Percentiles rank a stretch among this genome's conserved stretches.
These are phyloP conservation scores for Coemansia sp. DNA, from an alignment of 192 early-diverging fungal species.

Conservation along the genomic window DNA sequence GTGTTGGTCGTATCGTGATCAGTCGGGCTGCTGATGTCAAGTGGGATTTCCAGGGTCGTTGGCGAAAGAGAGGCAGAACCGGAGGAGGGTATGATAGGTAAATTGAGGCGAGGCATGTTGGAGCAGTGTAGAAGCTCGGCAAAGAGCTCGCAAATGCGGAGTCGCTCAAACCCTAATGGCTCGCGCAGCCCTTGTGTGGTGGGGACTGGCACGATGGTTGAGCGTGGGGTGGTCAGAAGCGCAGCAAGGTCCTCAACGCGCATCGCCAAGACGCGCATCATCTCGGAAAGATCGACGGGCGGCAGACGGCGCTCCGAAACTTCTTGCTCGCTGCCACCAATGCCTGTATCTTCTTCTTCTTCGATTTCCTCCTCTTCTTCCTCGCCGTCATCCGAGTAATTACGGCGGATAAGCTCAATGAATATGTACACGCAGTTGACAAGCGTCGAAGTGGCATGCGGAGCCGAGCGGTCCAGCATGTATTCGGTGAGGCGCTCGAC, in stretches of 20 bases:
- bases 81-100: background rate
- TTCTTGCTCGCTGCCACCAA: background rate
- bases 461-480: conserved; percentile 79
- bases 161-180: conserved; percentile 91
- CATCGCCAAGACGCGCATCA: conserved; percentile 82
- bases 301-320: conserved; percentile 19
- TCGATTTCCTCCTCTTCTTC: conserved; percentile 7
- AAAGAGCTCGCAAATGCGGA: conserved; percentile 97
- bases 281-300: conserved; percentile 81
- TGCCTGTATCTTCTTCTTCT: background rate
- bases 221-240: conserved; percentile 70
- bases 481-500: conserved; percentile 76
- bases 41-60: background rate
- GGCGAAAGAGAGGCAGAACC: background rate
- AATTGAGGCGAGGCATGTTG: conserved; percentile 77
- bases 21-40: background rate
- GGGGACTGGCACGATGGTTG: conserved; percentile 60
- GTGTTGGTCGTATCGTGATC: conserved; percentile 28
- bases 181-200: conserved; percentile 78
- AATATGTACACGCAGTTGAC: conserved; percentile 95
- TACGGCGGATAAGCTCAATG: conserved; percentile 96
- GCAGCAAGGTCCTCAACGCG: conserved; percentile 76
- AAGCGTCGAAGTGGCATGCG: conserved; percentile 82
- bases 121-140: conserved; percentile 95
- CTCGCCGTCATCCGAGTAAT: conserved; percentile 62